Evolutionary conservation across 2,329 filamentous ascomycete species (phyloP).

Genomic region (Dothidotthia symphoricarpi): DNA sequence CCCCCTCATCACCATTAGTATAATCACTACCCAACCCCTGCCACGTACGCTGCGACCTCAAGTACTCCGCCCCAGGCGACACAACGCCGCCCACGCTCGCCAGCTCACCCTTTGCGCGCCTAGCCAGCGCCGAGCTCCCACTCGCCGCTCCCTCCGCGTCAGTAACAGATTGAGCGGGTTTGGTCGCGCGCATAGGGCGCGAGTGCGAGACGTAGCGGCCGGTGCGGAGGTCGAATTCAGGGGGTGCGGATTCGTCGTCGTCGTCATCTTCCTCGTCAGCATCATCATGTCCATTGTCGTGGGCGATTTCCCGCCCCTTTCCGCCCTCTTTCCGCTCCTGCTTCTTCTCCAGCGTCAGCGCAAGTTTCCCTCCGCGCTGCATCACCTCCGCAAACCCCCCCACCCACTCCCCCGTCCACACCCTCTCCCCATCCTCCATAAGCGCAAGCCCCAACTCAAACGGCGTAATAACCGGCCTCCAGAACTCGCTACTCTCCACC

Average conservation of each 20-base stretch:
- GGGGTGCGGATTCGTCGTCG: constrained; percentile 67
- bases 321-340: constrained; percentile 7
- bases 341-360: constrained; percentile 61
- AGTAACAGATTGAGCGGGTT: not conserved
- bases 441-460: constrained; percentile 85
- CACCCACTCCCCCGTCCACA: constrained; percentile 88
- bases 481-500: constrained; percentile 86
- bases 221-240: constrained; percentile 89
- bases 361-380: constrained; percentile 9
- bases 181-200: constrained; percentile 60
- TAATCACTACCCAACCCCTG: constrained; percentile 88
- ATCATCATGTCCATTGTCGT: constrained; percentile 13
- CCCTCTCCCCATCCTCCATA: constrained; percentile 68
- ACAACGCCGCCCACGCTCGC: constrained; percentile 78
- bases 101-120: constrained; percentile 66
- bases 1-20: constrained; percentile 57
- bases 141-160: constrained; percentile 4
- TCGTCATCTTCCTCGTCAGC: constrained; percentile 49
- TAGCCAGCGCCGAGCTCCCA: constrained; percentile 56
- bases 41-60: constrained; percentile 83
- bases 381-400: constrained; percentile 76
- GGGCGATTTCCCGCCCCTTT: constrained; percentile 12
- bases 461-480: constrained; percentile 86
- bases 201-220: constrained; percentile 78
- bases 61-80: constrained; percentile 88